phyloP scores from a whole-genome alignment of 1,284 basidiomycete species.

The Porodaedalea pini region DNA sequence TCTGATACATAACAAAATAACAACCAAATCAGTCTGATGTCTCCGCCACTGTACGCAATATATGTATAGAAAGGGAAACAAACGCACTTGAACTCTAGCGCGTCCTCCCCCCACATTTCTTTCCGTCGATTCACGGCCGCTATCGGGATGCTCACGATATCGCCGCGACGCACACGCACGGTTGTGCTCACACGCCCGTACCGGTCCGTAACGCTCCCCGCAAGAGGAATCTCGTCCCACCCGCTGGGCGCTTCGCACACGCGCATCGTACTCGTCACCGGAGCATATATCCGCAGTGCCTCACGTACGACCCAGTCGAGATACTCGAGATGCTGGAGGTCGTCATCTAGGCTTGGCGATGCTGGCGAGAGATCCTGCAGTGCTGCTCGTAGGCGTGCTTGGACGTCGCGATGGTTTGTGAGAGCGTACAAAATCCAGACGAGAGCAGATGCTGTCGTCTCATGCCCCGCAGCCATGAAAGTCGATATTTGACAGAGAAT shows the following conservation, averaged over 20 bases:
- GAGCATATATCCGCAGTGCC: constrained; percentile 59
- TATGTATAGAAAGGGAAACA: constrained; percentile 1
- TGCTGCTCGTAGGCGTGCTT: constrained; percentile 55
- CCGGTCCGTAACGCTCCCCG: constrained; percentile 28
- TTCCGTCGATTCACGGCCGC: constrained; percentile 59
- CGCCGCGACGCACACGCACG: constrained; percentile 48
- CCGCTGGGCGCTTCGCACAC: constrained; percentile 44
- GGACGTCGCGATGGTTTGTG: constrained; percentile 47
- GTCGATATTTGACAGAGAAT: constrained; percentile 75
- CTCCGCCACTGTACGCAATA: background rate
- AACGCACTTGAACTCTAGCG: constrained; percentile 53
- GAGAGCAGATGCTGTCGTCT: constrained; percentile 59
- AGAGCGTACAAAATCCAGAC: constrained; percentile 74
- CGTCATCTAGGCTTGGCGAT: constrained; percentile 30
- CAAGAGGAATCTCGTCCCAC: constrained; percentile 57
- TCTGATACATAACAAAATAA: constrained; percentile 32
- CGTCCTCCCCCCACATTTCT: constrained; percentile 68
- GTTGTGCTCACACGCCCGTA: constrained; percentile 32
- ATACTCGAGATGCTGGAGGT: constrained; percentile 44
- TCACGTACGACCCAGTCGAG: constrained; percentile 65
- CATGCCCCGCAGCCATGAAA: constrained; percentile 68
- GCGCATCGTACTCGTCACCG: constrained; percentile 64
- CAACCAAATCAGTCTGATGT: background rate
- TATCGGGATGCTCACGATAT: constrained; percentile 61
- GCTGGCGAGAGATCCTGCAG: constrained; percentile 31